Evolutionary conservation across 1,139 yeast genomes (phyloP).

Genomic region (Hansenula sp.): DNA sequence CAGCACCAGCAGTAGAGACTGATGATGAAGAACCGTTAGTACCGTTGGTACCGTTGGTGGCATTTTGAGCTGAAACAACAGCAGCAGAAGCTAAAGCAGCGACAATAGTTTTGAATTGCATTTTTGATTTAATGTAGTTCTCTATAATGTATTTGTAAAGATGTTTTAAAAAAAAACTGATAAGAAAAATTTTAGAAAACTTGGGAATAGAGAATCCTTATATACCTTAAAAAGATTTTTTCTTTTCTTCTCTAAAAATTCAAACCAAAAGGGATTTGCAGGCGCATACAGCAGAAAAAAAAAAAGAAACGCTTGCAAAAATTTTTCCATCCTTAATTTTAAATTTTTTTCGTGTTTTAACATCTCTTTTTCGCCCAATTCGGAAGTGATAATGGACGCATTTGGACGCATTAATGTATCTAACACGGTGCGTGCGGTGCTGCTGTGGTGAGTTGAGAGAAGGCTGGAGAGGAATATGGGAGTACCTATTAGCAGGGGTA

Average conservation of each 20-base stretch:
- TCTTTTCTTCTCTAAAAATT: no score
- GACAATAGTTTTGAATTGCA: conserved; percentile 59
- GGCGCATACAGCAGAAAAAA: not conserved
- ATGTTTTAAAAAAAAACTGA: not conserved
- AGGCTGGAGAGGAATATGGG: no score
- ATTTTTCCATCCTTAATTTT: no score
- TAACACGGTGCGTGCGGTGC: no score
- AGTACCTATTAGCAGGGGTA: no score
- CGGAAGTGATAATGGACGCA: not conserved
- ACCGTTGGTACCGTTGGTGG: conserved; percentile 28
- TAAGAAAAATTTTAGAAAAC: not conserved
- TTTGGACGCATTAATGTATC: not conserved
- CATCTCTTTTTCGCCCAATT: not conserved
- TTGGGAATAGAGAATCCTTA: not conserved
- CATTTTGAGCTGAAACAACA: conserved; percentile 42
- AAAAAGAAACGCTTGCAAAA: no score
- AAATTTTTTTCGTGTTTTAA: not conserved
- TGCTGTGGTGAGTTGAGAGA: no score
- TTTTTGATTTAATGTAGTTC: conserved; percentile 28
- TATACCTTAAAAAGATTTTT: no score
- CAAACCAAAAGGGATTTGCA: not conserved
- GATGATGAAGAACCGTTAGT: conserved; percentile 34
- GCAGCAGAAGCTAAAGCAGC: conserved; percentile 44
- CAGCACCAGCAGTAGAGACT: conserved; percentile 49
- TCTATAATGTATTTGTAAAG: conserved; percentile 2